phyloP scores from a whole-genome alignment of 495 filamentous ascomycete species.

The Xylaria acuta region DNA sequence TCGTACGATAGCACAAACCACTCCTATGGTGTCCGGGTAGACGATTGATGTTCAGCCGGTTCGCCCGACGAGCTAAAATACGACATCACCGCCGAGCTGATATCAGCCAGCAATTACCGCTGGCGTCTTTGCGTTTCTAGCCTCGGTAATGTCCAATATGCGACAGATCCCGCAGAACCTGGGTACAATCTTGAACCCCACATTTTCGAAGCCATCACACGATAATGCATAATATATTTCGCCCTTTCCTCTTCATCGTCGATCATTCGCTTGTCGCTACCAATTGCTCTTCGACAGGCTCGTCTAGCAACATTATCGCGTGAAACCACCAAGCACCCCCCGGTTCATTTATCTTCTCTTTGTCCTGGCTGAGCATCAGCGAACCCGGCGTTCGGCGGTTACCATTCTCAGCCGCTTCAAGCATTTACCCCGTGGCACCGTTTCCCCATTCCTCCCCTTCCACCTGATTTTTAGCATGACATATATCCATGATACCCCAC shows the following conservation, averaged over 20 bases:
- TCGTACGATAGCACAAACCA: neutral
- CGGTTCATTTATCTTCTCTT: constrained; percentile 19
- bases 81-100: neutral
- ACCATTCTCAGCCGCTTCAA: constrained; percentile 21
- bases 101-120: constrained; percentile 3
- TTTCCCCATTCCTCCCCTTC: constrained; percentile 11
- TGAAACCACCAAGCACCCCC: constrained; percentile 25
- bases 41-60: neutral
- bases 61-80: neutral
- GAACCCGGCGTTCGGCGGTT: constrained; percentile 32
- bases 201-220: constrained; percentile 21
- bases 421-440: constrained; percentile 35
- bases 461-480: constrained; percentile 16
- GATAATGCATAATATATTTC: constrained; percentile 46
- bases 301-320: constrained; percentile 25
- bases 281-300: constrained; percentile 27
- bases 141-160: neutral
- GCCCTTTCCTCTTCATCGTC: constrained; percentile 29
- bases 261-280: constrained; percentile 32
- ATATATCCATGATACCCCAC: constrained; percentile 29
- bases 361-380: constrained; percentile 29
- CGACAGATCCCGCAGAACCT: neutral
- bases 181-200: neutral
- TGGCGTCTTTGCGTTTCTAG: neutral
- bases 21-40: neutral